Conservation (phyloP, 2,329 filamentous ascomycete species). For the Alternaria alternata region DNA sequence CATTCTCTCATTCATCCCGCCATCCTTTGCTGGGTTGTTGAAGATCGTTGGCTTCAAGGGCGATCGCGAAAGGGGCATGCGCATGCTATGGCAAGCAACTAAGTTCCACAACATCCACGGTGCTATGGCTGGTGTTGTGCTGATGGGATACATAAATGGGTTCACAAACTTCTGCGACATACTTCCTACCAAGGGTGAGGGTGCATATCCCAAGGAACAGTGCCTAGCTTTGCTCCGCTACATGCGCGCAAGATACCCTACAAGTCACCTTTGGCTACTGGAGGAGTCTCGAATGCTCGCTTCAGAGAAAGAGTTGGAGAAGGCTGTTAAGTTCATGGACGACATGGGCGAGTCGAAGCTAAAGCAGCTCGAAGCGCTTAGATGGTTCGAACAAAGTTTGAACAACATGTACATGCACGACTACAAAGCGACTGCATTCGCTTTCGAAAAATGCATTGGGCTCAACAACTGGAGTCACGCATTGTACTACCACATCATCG, state of each 20-base stretch:
- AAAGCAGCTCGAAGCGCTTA: conserved; percentile 86
- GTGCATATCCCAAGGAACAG: conserved; percentile 72
- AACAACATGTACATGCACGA: conserved; percentile 80
- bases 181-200: conserved; percentile 69
- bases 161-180: conserved; percentile 90
- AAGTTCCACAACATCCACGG: conserved; percentile 89
- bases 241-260: conserved; percentile 81
- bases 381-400: conserved; percentile 83
- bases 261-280: conserved; percentile 83
- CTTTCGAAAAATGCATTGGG: conserved; percentile 67
- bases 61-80: conserved; percentile 81
- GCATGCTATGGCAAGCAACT: conserved; percentile 90
- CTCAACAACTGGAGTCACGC: conserved; percentile 88
- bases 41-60: conserved; percentile 91
- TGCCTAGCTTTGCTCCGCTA: conserved; percentile 72
- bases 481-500: conserved; percentile 89
- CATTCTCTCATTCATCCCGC: conserved; percentile 91
- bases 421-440: conserved; percentile 75
- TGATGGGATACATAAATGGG: conserved; percentile 88
- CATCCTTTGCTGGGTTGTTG: conserved; percentile 84
- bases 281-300: conserved; percentile 84
- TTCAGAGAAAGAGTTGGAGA: conserved; percentile 70
- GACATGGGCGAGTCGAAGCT: conserved; percentile 72
- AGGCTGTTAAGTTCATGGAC: conserved; percentile 71
- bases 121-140: conserved; percentile 82